phyloP scores from a whole-genome alignment of 2,329 filamentous ascomycete species.

The Colletotrichum cuscutae region DNA sequence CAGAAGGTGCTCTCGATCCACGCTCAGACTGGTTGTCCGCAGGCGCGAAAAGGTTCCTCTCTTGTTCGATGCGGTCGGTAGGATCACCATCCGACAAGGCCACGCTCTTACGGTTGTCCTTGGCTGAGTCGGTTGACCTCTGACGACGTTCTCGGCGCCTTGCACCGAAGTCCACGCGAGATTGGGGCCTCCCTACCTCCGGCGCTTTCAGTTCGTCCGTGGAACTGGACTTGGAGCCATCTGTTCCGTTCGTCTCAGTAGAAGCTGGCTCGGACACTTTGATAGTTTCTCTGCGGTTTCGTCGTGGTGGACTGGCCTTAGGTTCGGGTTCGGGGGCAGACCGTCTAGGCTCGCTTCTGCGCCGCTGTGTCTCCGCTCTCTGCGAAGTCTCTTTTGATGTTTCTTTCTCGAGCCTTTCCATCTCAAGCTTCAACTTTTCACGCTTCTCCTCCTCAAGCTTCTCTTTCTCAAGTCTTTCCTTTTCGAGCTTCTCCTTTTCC shows the following conservation, averaged over 20 bases:
- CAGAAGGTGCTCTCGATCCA: slow-evolving; percentile 64
- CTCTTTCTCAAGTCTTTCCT: no score
- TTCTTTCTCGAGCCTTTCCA: background rate
- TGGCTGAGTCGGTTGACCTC: slow-evolving; percentile 57
- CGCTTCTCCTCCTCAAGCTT: background rate
- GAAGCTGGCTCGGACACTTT: background rate
- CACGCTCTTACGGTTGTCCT: slow-evolving; percentile 60
- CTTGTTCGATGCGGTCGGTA: slow-evolving; percentile 65
- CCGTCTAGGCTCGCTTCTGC: slow-evolving; percentile 1
- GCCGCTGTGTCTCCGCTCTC: background rate
- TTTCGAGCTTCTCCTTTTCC: background rate
- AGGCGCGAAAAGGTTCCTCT: slow-evolving; percentile 66
- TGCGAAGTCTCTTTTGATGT: background rate
- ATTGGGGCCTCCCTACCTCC: slow-evolving; percentile 42
- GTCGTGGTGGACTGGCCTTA: background rate
- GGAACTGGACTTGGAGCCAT: background rate
- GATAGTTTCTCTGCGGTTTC: background rate
- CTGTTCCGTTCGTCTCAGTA: background rate
- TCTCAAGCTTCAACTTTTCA: background rate
- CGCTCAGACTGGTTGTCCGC: slow-evolving; percentile 65
- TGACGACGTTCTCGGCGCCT: slow-evolving; percentile 52
- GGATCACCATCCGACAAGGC: slow-evolving; percentile 61
- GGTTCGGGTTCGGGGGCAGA: background rate
- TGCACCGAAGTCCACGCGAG: slow-evolving; percentile 59
- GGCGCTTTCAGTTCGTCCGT: background rate